These are phyloP conservation scores for Fusarium praegraminearum DNA, from an alignment of 2,329 filamentous ascomycete species.

Conservation along the genomic window DNA sequence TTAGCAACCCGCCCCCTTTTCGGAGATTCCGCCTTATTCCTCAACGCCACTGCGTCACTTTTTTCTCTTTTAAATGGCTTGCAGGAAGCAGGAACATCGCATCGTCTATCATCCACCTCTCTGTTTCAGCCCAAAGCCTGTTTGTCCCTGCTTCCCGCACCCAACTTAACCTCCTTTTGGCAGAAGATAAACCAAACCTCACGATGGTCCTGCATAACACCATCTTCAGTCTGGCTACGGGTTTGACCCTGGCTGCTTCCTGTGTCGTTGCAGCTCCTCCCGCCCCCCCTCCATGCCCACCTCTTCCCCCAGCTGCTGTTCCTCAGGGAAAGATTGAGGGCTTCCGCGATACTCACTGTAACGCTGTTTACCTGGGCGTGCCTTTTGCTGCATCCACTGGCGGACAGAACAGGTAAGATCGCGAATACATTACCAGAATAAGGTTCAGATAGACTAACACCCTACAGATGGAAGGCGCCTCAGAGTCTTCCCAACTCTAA, in stretches of 20 bases:
- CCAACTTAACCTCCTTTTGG: constrained; percentile 2
- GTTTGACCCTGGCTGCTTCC: constrained; percentile 36
- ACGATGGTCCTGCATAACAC: constrained; percentile 34
- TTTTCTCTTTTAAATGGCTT: constrained; percentile 5
- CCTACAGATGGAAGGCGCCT: constrained; percentile 40
- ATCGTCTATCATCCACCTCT: not conserved
- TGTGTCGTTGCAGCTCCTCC: constrained; percentile 12
- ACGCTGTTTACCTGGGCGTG: constrained; percentile 55
- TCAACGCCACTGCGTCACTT: not conserved
- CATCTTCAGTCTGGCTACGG: constrained; percentile 19
- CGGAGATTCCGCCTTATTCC: constrained; percentile 14
- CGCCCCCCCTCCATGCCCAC: not conserved
- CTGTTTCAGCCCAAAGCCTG: constrained; percentile 16
- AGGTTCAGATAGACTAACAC: constrained; percentile 12
- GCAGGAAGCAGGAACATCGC: constrained; percentile 1
- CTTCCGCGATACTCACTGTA: constrained; percentile 51
- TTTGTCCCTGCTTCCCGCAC: constrained; percentile 8
- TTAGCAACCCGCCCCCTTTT: constrained; percentile 6
- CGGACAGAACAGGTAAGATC: constrained; percentile 51
- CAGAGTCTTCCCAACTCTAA: constrained; percentile 34
- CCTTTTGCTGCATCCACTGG: constrained; percentile 56
- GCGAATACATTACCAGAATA: not conserved
- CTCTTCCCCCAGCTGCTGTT: constrained; percentile 30
- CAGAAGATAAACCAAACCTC: constrained; percentile 1
- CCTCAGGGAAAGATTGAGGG: constrained; percentile 52